phyloP scores from a whole-genome alignment of 305 asterid species.

The Fraxinus albicans region DNA sequence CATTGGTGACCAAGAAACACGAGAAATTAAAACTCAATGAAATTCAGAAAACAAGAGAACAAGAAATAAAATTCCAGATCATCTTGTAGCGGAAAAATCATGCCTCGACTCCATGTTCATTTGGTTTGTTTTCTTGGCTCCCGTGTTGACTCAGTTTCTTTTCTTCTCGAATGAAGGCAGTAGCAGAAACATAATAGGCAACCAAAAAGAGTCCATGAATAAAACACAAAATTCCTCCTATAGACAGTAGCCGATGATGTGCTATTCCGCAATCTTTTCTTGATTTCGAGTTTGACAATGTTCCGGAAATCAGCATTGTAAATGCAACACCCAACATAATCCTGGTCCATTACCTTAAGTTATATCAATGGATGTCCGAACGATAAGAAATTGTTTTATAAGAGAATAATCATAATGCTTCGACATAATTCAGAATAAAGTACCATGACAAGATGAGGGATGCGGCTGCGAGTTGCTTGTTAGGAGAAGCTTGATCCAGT shows the following conservation, averaged over 20 bases:
- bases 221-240: conserved; percentile 81
- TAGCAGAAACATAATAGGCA: conserved; percentile 67
- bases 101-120: too few relatives aligned
- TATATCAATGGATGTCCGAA: too few relatives aligned
- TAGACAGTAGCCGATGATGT: conserved; percentile 51
- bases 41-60: background rate
- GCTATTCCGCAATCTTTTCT: conserved; percentile 66
- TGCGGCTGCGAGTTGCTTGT: conserved; percentile 72
- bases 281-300: conserved; percentile 52
- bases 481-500: conserved; percentile 55
- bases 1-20: background rate
- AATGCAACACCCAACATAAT: conserved; percentile 61
- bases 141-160: conserved; percentile 35
- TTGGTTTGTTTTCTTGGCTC: conserved; percentile 15
- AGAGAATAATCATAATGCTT: too few relatives aligned
- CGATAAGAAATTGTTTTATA: too few relatives aligned
- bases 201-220: conserved; percentile 75
- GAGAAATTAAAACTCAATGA: background rate
- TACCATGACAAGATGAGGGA: conserved; percentile 76
- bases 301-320: conserved; percentile 63
- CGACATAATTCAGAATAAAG: too few relatives aligned
- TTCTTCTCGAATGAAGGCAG: conserved; percentile 55
- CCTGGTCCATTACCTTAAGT: conserved; percentile 35
- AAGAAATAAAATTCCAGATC: background rate
- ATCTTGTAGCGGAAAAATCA: too few relatives aligned